Evolutionary conservation across 139 green algal genomes (phyloP).

Genomic region (Asterochloris sp.): DNA sequence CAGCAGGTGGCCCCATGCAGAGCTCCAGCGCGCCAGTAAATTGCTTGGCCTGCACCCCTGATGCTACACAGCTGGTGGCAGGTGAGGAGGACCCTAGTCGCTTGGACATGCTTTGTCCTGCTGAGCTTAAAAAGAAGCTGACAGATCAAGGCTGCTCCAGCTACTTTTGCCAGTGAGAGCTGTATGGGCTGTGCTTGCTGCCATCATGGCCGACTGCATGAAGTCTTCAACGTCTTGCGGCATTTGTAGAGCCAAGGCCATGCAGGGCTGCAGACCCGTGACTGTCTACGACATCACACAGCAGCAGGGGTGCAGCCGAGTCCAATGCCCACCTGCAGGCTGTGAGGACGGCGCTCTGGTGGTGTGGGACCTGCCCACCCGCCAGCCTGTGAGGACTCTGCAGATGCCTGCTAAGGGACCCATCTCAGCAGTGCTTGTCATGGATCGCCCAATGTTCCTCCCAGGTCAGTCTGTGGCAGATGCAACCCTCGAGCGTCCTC

Average conservation of each 20-base stretch:
- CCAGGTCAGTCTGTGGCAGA: slow-evolving; percentile 14
- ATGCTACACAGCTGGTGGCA: slow-evolving; percentile 60
- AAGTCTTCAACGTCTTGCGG: no score
- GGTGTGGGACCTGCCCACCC: slow-evolving; percentile 74
- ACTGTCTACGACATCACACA: no score
- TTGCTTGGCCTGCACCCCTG: slow-evolving; percentile 41
- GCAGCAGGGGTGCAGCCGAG: no score
- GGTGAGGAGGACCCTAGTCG: slow-evolving; percentile 14
- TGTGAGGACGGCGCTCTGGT: slow-evolving; percentile 63
- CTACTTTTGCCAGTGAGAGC: no score
- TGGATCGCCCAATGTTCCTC: slow-evolving; percentile 43
- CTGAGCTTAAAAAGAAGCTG: no score
- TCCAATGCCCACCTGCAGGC: slow-evolving; percentile 15
- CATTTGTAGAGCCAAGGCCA: no score
- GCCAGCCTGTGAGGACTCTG: slow-evolving; percentile 61
- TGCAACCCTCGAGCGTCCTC: neutral
- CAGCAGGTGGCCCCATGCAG: slow-evolving; percentile 24
- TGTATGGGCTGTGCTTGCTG: no score
- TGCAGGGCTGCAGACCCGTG: no score
- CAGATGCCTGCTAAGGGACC: slow-evolving; percentile 44
- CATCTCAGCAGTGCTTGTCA: slow-evolving; percentile 52
- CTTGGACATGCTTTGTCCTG: neutral
- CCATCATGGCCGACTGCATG: no score
- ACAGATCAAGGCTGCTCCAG: no score
- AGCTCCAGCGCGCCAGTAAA: slow-evolving; percentile 56